These are phyloP conservation scores for Podaxis pistillaris DNA, from an alignment of 768 basidiomycete genomes.

Conservation along the genomic window DNA sequence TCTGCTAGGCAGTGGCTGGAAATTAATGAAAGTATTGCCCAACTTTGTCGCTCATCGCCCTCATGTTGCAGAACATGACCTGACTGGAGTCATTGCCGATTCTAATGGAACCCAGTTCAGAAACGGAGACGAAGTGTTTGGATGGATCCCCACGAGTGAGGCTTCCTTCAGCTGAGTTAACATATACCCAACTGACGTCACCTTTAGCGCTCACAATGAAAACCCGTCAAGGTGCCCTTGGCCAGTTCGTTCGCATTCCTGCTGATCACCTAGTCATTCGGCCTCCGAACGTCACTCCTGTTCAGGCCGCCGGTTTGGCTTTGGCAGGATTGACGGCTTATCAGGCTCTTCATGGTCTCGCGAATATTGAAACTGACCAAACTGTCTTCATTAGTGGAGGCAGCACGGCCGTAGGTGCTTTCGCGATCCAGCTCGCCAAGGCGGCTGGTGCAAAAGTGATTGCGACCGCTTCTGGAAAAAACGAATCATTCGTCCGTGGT, in stretches of 20 bases:
- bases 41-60: constrained; percentile 47
- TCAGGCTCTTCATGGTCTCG: constrained; percentile 47
- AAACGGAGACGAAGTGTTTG: constrained; percentile 65
- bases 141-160: constrained; percentile 39
- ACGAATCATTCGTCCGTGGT: constrained; percentile 52
- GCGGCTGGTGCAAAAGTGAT: constrained; percentile 56
- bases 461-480: constrained; percentile 58
- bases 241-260: constrained; percentile 53
- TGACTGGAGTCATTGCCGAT: constrained; percentile 61
- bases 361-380: constrained; percentile 54
- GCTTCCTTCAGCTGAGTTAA: neutral
- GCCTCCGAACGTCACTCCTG: constrained; percentile 49
- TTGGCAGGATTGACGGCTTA: constrained; percentile 61
- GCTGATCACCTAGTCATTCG: constrained; percentile 37
- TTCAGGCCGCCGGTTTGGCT: constrained; percentile 60
- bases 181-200: neutral
- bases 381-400: constrained; percentile 71
- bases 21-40: constrained; percentile 50
- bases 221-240: constrained; percentile 53
- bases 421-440: constrained; percentile 74
- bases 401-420: constrained; percentile 64
- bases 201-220: constrained; percentile 25
- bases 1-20: constrained; percentile 47
- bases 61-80: constrained; percentile 56
- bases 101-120: constrained; percentile 50